Conservation (phyloP, 2,329 filamentous ascomycete species). For the Xylaria sp. region DNA sequence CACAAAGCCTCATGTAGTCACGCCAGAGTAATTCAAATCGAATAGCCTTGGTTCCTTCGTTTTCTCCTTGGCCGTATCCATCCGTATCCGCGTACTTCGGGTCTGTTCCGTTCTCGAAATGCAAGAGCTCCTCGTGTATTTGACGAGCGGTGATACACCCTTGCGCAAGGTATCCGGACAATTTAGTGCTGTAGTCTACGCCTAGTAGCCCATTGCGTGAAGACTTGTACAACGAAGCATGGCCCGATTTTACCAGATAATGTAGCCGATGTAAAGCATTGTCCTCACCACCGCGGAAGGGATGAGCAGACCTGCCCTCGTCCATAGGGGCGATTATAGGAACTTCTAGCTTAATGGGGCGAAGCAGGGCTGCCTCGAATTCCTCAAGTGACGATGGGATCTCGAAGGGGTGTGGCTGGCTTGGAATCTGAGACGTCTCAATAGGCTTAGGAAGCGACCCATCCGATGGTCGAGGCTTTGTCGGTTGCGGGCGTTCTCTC, state of each 20-base stretch:
- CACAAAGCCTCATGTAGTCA: constrained; percentile 84
- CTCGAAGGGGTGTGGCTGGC: constrained; percentile 70
- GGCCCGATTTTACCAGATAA: constrained; percentile 69
- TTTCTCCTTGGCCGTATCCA: constrained; percentile 77
- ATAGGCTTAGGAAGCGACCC: constrained; percentile 68
- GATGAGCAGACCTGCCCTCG: constrained; percentile 68
- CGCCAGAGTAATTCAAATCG: constrained; percentile 81
- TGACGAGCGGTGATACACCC: constrained; percentile 80
- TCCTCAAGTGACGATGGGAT: constrained; percentile 67
- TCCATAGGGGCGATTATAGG: constrained; percentile 61
- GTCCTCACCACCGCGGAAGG: constrained; percentile 75
- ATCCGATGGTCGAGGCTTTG: constrained; percentile 63
- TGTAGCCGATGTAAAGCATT: constrained; percentile 67
- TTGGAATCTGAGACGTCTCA: constrained; percentile 60
- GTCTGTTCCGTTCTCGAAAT: constrained; percentile 73
- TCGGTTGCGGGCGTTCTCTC: constrained; percentile 69
- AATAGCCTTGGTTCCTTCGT: constrained; percentile 74
- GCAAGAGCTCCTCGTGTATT: constrained; percentile 73
- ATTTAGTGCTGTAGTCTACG: constrained; percentile 77
- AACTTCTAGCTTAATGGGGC: constrained; percentile 67
- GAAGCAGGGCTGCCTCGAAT: constrained; percentile 65
- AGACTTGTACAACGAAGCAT: constrained; percentile 73
- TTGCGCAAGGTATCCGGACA: constrained; percentile 77
- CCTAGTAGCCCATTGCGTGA: constrained; percentile 79
- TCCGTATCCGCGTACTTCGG: constrained; percentile 53